Base-by-base conservation (phyloP, 805 yeast genomes). In the Barnettozyma vustinii region DNA sequence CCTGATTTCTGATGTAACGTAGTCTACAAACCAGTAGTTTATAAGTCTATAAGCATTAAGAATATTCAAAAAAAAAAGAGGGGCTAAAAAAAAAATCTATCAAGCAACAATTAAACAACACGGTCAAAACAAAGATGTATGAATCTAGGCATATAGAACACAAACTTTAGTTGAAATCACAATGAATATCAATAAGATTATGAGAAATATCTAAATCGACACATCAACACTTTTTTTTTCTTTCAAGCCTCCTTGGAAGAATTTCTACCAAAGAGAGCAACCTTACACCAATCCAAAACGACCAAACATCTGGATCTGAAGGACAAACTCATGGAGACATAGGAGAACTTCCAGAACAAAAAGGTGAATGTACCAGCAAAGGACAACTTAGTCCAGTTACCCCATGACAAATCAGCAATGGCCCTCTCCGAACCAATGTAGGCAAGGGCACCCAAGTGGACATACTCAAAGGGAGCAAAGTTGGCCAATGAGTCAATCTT, bases 381-480 rank as follows among this genome's bases (percentile, higher is more conserved):
- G 9, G 96, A 80, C 64, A 87, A 80, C 66, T 85, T 81, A 43
- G 87, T 81, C 80, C 89, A 85, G 64, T 81, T 82, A 59, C 87
- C 87, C 58, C 74, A 72, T n/a, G 86, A 80, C 62, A 91, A 77
- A 68, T 91, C 96, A 35, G 97, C 97, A 62, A 90, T 92, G 47
- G 97, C 97, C 69, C 82, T 81, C 69, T 91, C 97, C 39, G 87
- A 78, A 60, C 97, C 97, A 67, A 90, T 81, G 73, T 90, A 90
- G 30, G 97, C 97, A 57, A 90, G 76, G 15, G 97, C 83, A 70
- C 97, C 97, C 71, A 83, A 88, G 73, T 90, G 96, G 45, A 83
- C 72, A 74, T 91, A 90, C 59, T 77, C 77, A 73, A 90, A 90
- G 52, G 87, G 84, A 35, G 48, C 51, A 40, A 44, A 48, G 36